A percentile compares a stretch with the other conserved stretches of the same genome.
Conservation (phyloP, 116 monocot species). For the Dioscorea cayenensis region DNA sequence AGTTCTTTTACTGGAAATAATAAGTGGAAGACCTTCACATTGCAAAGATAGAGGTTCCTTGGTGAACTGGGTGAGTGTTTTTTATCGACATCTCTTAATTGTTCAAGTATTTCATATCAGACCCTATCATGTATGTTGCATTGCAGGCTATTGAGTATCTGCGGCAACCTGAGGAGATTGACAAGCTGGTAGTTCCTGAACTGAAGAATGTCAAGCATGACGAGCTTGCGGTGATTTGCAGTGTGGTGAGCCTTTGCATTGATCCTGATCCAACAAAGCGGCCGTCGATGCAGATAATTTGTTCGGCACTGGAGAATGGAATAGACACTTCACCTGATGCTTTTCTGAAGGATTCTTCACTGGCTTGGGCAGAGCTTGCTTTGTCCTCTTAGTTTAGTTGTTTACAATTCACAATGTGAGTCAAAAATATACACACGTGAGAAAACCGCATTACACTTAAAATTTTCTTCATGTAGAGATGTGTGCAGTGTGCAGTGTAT, state of each 20-base stretch:
- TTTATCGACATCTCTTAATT: not conserved
- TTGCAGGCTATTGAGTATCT: conserved; percentile 43
- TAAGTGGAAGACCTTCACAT: conserved; percentile 82
- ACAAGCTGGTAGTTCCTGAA: conserved; percentile 44
- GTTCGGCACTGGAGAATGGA: conserved; percentile 48
- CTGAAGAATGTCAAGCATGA: conserved; percentile 33
- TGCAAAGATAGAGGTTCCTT: conserved; percentile 82
- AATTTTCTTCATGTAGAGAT: not conserved
- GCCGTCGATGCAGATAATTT: conserved; percentile 65
- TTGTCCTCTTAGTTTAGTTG: conserved; percentile 21
- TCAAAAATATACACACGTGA: conserved; percentile 6
- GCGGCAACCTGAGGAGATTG: conserved; percentile 48
- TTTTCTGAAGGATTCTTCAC: conserved; percentile 37
- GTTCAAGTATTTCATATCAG: not conserved
- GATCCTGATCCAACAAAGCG: conserved; percentile 62
- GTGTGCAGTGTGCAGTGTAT: not conserved
- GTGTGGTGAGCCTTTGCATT: conserved; percentile 51
- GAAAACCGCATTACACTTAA: not conserved
- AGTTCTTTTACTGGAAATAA: conserved; percentile 83
- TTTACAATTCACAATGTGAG: conserved; percentile 16
- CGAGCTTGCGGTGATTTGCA: conserved; percentile 51
- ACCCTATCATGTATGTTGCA: conserved; percentile 7
- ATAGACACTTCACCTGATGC: conserved; percentile 45
- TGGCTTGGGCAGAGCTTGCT: conserved; percentile 62
- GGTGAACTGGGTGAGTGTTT: conserved; percentile 75